Evolutionary conservation across 2,329 filamentous ascomycete species (phyloP), one percentile per base, ranked within the genome.

Genomic region (Mariannaea elegans): DNA sequence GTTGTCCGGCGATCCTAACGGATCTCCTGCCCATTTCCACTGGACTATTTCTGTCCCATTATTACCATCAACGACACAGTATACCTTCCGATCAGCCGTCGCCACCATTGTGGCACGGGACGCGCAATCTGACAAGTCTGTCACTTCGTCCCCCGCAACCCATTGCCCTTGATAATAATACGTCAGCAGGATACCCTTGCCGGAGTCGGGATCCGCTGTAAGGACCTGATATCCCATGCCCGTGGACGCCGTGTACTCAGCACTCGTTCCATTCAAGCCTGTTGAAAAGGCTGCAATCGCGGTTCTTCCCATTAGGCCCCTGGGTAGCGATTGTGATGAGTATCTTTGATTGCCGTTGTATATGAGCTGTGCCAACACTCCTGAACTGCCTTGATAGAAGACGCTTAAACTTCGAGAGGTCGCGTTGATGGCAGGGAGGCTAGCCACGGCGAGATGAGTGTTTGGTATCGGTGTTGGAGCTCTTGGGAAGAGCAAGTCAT

Each of bases 131-230:
- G 49, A 38, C 23, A 59, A 29, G 3, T 34, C 56, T n/a, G 49
- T 24, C 7, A 59, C 56, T 13, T 53, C 38, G 7, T 36, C 44
- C 21, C 42, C 49, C 3, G 27, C 31, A 6, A 16, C 36, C 56
- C 56, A 59, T 3, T 29, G n/a, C 14, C 44, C 56, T 24, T 44
- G 6, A 12, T 48, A 14, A 44, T 48, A 59, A 21, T 59, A 59
- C 4, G 42, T 59, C 4, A 54, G 36, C 9, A 36, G 44, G 13
- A 59, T 49, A 4, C 34, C 29, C 5, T 44, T 19, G 5, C 48
- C 44, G 8, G 48, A 18, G 27, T 41, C 44, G 2, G 48, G 39
- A 13, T 49, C 56, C 3, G 29, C 36, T 1, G 49, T 53, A 18
- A 59, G 19, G 8, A 59, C 56, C 12, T 59, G 56, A 19, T 34